Evolutionary conservation across 2,329 filamentous ascomycete genomes (phyloP).

Genomic region (Epichloe glyceriae): DNA sequence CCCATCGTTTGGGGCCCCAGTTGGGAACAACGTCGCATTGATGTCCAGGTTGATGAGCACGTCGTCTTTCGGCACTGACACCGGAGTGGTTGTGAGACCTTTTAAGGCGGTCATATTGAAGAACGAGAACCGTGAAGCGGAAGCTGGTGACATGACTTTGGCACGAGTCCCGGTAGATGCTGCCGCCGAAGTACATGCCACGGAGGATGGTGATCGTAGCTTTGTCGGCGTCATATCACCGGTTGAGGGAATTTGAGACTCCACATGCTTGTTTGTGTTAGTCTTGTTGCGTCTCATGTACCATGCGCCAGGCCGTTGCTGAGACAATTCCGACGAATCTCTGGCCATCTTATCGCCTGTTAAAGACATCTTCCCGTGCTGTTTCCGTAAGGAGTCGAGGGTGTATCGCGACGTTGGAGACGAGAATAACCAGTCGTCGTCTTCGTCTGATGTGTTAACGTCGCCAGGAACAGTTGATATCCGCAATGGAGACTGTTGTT

Average conservation of each 20-base stretch:
- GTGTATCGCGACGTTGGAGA: conserved; percentile 13
- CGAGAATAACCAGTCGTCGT: neutral
- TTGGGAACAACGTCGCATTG: conserved; percentile 39
- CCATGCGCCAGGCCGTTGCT: conserved; percentile 11
- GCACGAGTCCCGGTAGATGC: neutral
- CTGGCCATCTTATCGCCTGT: conserved; percentile 17
- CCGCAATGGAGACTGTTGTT: conserved; percentile 1
- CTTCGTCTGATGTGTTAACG: neutral
- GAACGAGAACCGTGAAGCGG: conserved; percentile 29
- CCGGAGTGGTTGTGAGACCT: conserved; percentile 11
- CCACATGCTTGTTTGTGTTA: conserved; percentile 1
- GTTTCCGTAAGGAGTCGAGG: neutral
- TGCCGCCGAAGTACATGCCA: neutral
- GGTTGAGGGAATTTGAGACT: neutral
- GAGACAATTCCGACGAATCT: conserved; percentile 5
- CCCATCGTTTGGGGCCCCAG: conserved; percentile 25
- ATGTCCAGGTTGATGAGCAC: conserved; percentile 44
- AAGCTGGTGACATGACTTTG: conserved; percentile 8
- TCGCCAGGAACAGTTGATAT: neutral
- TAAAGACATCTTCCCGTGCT: conserved; percentile 16
- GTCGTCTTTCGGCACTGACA: conserved; percentile 27
- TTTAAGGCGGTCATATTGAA: conserved; percentile 31
- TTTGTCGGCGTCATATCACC: conserved; percentile 5
- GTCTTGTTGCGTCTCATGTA: conserved; percentile 10
- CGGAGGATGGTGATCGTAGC: neutral